Evolutionary conservation across 2,329 filamentous ascomycete genomes (phyloP).

Genomic region (Epichloe hybrida): DNA sequence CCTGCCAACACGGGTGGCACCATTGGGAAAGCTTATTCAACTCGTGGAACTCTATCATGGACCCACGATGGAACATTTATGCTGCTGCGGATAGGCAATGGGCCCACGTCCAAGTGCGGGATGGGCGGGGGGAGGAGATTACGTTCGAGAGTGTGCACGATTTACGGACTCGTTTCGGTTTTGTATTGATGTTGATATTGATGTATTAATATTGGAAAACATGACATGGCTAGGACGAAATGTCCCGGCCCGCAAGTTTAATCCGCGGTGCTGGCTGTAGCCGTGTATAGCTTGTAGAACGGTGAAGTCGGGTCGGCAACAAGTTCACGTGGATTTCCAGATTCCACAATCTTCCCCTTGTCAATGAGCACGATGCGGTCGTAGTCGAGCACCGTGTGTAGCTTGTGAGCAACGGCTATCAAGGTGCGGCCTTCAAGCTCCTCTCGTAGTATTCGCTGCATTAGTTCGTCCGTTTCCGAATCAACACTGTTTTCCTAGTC

Average conservation of each 20-base stretch:
- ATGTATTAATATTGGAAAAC: too few relatives aligned
- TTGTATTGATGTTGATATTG: too few relatives aligned
- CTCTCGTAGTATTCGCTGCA: constrained; percentile 18
- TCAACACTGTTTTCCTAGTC: constrained; percentile 17
- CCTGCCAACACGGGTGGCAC: too few relatives aligned
- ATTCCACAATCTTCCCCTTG: constrained; percentile 46
- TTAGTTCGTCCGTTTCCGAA: constrained; percentile 18
- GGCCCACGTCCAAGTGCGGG: too few relatives aligned
- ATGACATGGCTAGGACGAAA: too few relatives aligned
- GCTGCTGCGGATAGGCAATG: too few relatives aligned
- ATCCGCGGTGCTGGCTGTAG: neutral
- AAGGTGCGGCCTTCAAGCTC: constrained; percentile 36
- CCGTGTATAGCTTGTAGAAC: constrained; percentile 8
- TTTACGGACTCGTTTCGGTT: too few relatives aligned
- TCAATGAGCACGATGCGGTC: constrained; percentile 53
- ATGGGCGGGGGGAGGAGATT: too few relatives aligned
- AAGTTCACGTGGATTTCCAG: constrained; percentile 7
- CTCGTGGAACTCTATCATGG: too few relatives aligned
- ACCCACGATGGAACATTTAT: too few relatives aligned
- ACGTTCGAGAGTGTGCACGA: too few relatives aligned
- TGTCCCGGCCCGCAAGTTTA: neutral
- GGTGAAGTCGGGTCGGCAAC: constrained; percentile 3
- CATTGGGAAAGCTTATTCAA: too few relatives aligned
- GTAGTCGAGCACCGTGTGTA: constrained; percentile 35
- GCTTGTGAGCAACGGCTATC: constrained; percentile 26